A percentile compares a stretch with the other conserved stretches of the same genome.
phyloP scores from a whole-genome alignment of 2,329 filamentous ascomycete species.

The Fragosphaeria purpurea region DNA sequence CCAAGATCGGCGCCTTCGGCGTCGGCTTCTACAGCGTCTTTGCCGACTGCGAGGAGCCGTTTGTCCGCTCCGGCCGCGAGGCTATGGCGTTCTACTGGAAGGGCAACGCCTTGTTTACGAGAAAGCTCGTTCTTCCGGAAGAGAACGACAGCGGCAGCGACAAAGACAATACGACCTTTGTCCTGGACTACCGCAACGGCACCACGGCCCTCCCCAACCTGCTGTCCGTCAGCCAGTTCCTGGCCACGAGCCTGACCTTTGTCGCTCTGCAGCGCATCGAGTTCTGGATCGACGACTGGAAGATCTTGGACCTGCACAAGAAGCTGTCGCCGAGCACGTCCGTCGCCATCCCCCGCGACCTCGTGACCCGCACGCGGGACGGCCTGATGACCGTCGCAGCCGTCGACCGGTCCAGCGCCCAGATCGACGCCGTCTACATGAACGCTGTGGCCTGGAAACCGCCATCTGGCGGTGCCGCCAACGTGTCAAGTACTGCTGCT shows the following conservation, averaged over 20 bases:
- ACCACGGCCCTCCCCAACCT: constrained; percentile 81
- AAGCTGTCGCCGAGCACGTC: constrained; percentile 70
- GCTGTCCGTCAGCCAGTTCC: constrained; percentile 78
- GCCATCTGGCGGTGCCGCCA: constrained; percentile 26
- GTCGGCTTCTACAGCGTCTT: constrained; percentile 97
- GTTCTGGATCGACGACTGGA: constrained; percentile 81
- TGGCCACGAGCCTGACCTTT: constrained; percentile 92
- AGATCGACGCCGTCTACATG: constrained; percentile 88
- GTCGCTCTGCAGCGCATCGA: constrained; percentile 82
- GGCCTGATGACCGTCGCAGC: constrained; percentile 75
- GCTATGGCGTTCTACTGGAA: constrained; percentile 99
- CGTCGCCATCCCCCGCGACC: constrained; percentile 63
- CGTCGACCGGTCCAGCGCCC: constrained; percentile 78
- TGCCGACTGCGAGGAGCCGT: constrained; percentile 94
- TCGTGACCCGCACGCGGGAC: constrained; percentile 75
- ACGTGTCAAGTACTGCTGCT: not conserved
- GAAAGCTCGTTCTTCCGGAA: constrained; percentile 62
- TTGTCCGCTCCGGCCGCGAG: constrained; percentile 83
- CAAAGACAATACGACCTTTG: constrained; percentile 59
- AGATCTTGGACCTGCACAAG: constrained; percentile 69
- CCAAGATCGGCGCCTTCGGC: constrained; percentile 96
- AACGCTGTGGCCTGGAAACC: constrained; percentile 79
- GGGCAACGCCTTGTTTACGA: constrained; percentile 91
- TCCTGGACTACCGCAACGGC: constrained; percentile 84
- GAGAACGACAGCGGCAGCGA: constrained; percentile 43